phyloP scores from a whole-genome alignment of 169 alveolate species.

The Plasmodium knowlesi region DNA sequence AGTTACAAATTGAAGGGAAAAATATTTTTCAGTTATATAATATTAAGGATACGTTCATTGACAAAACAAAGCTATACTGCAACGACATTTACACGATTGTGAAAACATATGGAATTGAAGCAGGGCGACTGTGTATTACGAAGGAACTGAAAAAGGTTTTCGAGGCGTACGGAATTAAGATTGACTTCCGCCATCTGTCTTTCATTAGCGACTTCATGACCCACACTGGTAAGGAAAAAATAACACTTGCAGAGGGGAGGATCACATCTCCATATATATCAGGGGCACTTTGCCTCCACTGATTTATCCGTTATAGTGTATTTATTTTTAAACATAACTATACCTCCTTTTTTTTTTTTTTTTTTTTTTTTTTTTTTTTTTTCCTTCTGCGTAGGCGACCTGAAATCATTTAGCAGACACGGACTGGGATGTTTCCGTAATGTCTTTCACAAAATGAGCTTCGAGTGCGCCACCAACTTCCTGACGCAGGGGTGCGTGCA shows the following conservation, averaged over 20 bases:
- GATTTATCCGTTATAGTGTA: not conserved
- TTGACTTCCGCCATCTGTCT: constrained; percentile 96
- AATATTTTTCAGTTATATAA: constrained; percentile 87
- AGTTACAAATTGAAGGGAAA: constrained; percentile 87
- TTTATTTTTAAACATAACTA: too few relatives aligned
- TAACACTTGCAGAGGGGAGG: not conserved
- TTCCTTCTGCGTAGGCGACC: constrained; percentile 18
- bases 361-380: not conserved
- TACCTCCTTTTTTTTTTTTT: too few relatives aligned
- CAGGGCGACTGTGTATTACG: constrained; percentile 96
- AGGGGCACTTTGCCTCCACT: not conserved
- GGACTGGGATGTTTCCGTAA: constrained; percentile 36
- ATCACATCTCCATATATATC: not conserved
- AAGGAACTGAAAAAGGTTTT: constrained; percentile 96
- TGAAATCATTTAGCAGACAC: constrained; percentile 48
- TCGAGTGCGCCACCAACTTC: constrained; percentile 59
- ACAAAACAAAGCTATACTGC: constrained; percentile 90
- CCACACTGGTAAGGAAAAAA: constrained; percentile 88
- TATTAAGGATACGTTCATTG: constrained; percentile 86
- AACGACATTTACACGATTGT: constrained; percentile 95
- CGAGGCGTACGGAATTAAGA: constrained; percentile 96
- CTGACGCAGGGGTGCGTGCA: constrained; percentile 63
- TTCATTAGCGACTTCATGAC: constrained; percentile 98
- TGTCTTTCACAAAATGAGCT: constrained; percentile 68
- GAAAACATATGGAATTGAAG: constrained; percentile 98